Evolutionary conservation across 306 rosid genomes (phyloP).

Genomic region (Vigna reflexopilosa): DNA sequence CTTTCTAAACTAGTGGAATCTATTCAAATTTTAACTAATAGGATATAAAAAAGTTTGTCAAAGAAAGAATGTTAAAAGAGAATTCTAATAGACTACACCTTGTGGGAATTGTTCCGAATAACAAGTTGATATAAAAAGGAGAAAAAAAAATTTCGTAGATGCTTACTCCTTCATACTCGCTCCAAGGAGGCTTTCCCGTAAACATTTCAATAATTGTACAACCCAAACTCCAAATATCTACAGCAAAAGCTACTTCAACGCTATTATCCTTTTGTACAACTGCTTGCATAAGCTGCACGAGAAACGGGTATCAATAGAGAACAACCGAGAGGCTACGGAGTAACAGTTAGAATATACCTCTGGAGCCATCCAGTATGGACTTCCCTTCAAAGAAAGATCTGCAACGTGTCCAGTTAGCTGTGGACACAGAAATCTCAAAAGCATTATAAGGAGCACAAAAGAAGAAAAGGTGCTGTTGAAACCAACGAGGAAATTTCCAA

Average conservation of each 20-base stretch:
- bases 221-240: constrained; percentile 99
- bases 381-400: constrained; percentile 91
- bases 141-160: background rate
- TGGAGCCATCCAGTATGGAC: constrained; percentile 99
- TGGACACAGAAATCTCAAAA: constrained; percentile 42
- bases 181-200: constrained; percentile 98
- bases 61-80: background rate
- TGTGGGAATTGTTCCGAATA: background rate
- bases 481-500: constrained; percentile 4
- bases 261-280: constrained; percentile 81
- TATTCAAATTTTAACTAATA: too few relatives aligned
- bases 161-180: constrained; percentile 95
- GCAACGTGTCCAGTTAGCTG: constrained; percentile 87
- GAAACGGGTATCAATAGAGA: constrained; percentile 40
- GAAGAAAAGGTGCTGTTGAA: constrained; percentile 11
- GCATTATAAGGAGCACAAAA: constrained; percentile 18
- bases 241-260: constrained; percentile 86
- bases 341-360: constrained; percentile 69
- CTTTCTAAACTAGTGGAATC: background rate
- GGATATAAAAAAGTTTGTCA: background rate
- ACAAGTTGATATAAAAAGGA: background rate
- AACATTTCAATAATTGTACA: constrained; percentile 95
- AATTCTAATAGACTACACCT: background rate
- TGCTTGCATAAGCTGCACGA: constrained; percentile 77
- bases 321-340: background rate